Base-by-base conservation (phyloP, 257 asterid genomes). In the Osmanthus fragrans region DNA sequence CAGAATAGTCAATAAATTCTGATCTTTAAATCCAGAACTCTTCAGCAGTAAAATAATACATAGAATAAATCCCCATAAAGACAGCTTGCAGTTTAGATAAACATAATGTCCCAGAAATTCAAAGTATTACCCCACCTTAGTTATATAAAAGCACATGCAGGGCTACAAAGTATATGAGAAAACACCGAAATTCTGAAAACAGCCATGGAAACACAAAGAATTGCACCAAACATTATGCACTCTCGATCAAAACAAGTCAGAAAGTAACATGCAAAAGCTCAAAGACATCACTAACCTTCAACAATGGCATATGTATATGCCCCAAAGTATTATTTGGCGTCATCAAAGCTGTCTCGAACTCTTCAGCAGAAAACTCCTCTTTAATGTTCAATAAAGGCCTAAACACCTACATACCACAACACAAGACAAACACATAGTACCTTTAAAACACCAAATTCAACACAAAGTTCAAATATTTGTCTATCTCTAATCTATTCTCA, bases 301-400 rank as follows among this genome's bases (percentile, higher is more conserved):
- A 82, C 86, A 96, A 77, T 16, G 99, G 99, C 86, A 96, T 96
- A 81, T 96, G 99, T 85, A 96, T 87, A 78, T 92, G 96, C 72
- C 87, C 97, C 82, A 96, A 90, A 18, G 97, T 92, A 74, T 83
- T 86, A 80, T 96, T 96, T 0, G 99, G 98, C 12, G 83, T 80
- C 37, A 96, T 84, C 88, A 96, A 82, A 19, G 99, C 97, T 21
- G 99, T 96, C 89, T 96, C 99, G 66, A 96, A 85, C 87, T 96
- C 99, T 88, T 96, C 99, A 1, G 88, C 97, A 0, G 99, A 89
- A 73, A 92, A 90, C 82, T 96, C 99, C 70, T 83, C 97, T 80
- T 93, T 92, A 73, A 96, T 84, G 77, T 96, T 96, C 94, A 96
- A 81, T 69, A 96, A 84, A 69, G 80, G 94, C 92, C 99, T 92